These are phyloP conservation scores for Verticillium alfalfae DNA, from an alignment of 2,329 filamentous ascomycete genomes.

Conservation along the genomic window DNA sequence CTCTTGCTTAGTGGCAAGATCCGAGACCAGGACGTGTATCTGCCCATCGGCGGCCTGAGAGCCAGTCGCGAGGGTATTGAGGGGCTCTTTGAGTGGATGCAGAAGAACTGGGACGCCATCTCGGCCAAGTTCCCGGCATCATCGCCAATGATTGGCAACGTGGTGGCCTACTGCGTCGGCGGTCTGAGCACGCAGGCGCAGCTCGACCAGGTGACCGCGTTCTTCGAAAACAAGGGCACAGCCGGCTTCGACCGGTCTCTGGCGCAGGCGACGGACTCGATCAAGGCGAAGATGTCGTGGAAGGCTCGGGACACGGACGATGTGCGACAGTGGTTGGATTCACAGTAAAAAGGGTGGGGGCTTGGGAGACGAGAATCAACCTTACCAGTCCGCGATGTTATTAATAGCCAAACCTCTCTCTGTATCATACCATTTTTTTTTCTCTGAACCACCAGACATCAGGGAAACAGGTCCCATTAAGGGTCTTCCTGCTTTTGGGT, in stretches of 20 bases:
- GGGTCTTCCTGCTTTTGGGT: not conserved
- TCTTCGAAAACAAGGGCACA: constrained; percentile 78
- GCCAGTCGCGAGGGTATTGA: constrained; percentile 72
- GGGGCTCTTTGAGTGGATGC: constrained; percentile 78
- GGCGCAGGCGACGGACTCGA: constrained; percentile 82
- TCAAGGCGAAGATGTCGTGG: constrained; percentile 82
- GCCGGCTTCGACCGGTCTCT: constrained; percentile 82
- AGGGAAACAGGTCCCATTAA: not conserved
- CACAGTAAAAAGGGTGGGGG: constrained; percentile 1
- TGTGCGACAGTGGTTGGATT: constrained; percentile 51
- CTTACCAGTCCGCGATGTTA: not conserved
- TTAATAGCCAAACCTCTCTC: not conserved
- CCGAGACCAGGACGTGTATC: constrained; percentile 91
- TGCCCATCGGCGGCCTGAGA: constrained; percentile 75
- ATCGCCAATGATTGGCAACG: constrained; percentile 76
- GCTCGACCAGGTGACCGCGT: constrained; percentile 67
- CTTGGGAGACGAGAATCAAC: not conserved
- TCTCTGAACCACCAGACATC: not conserved
- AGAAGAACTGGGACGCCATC: constrained; percentile 81
- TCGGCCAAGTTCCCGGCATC: constrained; percentile 79
- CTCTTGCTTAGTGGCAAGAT: constrained; percentile 75
- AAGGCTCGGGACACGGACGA: constrained; percentile 70
- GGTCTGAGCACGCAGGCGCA: constrained; percentile 76
- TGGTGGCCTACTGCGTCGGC: constrained; percentile 77
- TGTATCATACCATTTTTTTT: not conserved